These are phyloP conservation scores for Poterioochromonas sp. DNA, from an alignment of 352 stramenopile species.

Conservation along the genomic window DNA sequence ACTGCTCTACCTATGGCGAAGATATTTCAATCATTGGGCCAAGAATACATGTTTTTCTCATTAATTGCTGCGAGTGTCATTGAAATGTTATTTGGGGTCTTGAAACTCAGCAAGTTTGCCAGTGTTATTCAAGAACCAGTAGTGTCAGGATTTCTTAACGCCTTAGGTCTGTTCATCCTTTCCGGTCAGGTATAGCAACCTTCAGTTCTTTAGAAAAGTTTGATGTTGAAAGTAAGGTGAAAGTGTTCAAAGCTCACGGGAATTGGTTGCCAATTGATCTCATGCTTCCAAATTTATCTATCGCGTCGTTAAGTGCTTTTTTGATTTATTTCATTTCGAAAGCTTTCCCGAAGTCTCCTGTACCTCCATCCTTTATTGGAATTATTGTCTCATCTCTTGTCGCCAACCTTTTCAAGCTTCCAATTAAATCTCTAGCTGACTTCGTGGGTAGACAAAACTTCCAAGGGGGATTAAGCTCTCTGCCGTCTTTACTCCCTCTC, in stretches of 20 bases:
- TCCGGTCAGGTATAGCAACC: neutral
- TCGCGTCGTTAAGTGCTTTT: neutral
- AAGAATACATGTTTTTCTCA: neutral
- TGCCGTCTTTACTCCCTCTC: neutral
- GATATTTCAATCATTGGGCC: neutral
- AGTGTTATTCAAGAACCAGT: neutral
- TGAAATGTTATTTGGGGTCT: neutral
- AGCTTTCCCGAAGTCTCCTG: neutral
- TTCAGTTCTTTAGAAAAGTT: no score
- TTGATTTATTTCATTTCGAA: neutral
- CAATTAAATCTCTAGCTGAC: neutral
- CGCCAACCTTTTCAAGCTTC: neutral
- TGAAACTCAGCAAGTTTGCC: neutral
- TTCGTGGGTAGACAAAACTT: neutral
- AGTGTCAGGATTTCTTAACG: conserved; percentile 21
- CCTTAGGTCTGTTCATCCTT: conserved; percentile 1
- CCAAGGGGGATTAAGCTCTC: neutral
- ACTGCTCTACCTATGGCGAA: conserved; percentile 8
- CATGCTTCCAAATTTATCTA: neutral
- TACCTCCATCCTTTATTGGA: neutral
- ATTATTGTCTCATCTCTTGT: neutral
- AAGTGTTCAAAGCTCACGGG: neutral
- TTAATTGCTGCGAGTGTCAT: neutral
- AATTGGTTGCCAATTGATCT: neutral
- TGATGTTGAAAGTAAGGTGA: no score